A percentile compares a stretch with the other conserved stretches of the same genome.
Conservation (phyloP, 768 basidiomycete species). For the Pulveroboletus frians region DNA sequence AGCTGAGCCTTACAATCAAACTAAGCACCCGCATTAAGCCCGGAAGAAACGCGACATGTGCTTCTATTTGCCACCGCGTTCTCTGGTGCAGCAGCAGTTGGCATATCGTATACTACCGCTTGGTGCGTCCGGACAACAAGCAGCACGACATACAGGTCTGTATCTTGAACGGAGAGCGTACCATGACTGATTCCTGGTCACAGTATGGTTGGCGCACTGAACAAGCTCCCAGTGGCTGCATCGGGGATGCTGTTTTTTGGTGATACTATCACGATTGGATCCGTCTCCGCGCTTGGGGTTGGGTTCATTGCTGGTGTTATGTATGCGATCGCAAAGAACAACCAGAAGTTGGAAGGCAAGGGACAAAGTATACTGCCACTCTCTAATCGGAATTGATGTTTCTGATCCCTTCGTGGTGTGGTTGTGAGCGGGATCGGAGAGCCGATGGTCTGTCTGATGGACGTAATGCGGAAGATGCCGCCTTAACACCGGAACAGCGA, state of each 20-base stretch:
- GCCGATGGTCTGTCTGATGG: not conserved
- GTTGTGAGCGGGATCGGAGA: not conserved
- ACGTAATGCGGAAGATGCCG: slow-evolving; percentile 27
- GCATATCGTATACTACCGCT: slow-evolving; percentile 96
- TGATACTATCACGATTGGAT: slow-evolving; percentile 81
- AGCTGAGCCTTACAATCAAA: not conserved
- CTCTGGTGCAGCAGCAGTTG: slow-evolving; percentile 96
- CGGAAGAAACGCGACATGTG: slow-evolving; percentile 69
- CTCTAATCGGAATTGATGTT: slow-evolving; percentile 43
- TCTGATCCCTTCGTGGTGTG: not conserved
- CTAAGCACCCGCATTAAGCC: slow-evolving; percentile 44
- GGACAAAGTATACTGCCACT: slow-evolving; percentile 62
- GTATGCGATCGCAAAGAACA: slow-evolving; percentile 92
- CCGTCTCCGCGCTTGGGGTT: slow-evolving; percentile 78
- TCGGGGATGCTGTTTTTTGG: slow-evolving; percentile 99
- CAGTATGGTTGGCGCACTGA: slow-evolving; percentile 95
- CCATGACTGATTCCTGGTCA: slow-evolving; percentile 7
- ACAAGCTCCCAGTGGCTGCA: slow-evolving; percentile 96
- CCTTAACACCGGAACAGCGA: slow-evolving; percentile 27
- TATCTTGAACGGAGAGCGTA: not conserved
- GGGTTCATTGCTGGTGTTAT: slow-evolving; percentile 91
- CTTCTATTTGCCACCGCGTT: slow-evolving; percentile 87
- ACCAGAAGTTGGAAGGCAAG: slow-evolving; percentile 71
- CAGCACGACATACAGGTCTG: slow-evolving; percentile 95
- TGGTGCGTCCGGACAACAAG: slow-evolving; percentile 97